These are phyloP conservation scores for Backusella parvicylindrica DNA, from an alignment of 192 early-diverging fungal species.

Conservation along the genomic window DNA sequence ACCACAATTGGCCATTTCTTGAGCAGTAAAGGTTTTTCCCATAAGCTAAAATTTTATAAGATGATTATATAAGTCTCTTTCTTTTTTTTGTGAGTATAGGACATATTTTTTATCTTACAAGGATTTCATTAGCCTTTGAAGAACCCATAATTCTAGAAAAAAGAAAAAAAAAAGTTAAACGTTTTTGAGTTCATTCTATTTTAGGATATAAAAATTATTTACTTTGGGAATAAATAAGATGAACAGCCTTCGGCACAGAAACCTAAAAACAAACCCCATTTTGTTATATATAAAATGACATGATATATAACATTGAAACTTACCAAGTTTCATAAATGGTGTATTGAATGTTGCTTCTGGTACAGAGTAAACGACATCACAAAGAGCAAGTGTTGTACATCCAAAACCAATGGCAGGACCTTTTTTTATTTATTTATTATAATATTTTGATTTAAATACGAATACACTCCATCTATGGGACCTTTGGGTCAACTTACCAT, in stretches of 20 bases:
- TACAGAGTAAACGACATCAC: conserved; percentile 64
- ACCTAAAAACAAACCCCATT: conserved; percentile 25
- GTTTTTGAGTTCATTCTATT: background rate
- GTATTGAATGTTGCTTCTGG: conserved; percentile 67
- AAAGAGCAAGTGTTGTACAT: conserved; percentile 62
- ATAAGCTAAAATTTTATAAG: conserved; percentile 38
- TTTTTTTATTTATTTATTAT: conserved; percentile 17
- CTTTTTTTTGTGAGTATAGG: background rate
- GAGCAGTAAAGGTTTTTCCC: conserved; percentile 47
- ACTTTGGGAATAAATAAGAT: conserved; percentile 62
- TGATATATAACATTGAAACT: background rate
- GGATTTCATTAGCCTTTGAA: conserved; percentile 57
- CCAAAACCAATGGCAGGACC: conserved; percentile 68
- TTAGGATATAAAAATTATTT: background rate
- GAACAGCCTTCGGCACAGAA: conserved; percentile 77
- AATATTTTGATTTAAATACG: no score
- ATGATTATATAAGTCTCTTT: background rate
- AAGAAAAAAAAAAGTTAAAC: background rate
- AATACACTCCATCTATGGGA: conserved; percentile 20
- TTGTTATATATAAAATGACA: background rate
- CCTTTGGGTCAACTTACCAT: conserved; percentile 47
- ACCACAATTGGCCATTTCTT: conserved; percentile 56
- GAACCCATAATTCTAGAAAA: conserved; percentile 56
- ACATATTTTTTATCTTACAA: conserved; percentile 28
- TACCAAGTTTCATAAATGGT: conserved; percentile 67